Evolutionary conservation across 2,329 filamentous ascomycete genomes (phyloP).

Genomic region (Mycosphaerelloides madeirae): DNA sequence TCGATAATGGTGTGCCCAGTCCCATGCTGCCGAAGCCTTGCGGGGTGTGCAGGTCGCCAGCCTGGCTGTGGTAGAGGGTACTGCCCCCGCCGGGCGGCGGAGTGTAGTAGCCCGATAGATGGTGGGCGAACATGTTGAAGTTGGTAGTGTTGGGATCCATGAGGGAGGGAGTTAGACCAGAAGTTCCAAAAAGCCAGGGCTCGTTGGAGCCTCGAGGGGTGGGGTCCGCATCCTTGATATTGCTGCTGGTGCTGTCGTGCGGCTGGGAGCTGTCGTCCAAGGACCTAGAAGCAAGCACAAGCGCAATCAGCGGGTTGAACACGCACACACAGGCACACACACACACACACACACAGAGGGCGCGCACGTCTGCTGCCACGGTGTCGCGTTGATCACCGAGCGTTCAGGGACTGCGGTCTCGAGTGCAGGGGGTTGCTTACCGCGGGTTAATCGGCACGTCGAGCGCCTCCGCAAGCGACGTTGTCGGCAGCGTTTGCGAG

Average conservation of each 20-base stretch:
- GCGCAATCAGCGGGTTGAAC: slow-evolving; percentile 6
- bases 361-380: slow-evolving; percentile 18
- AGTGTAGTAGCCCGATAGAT: slow-evolving; percentile 79
- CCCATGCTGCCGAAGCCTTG: slow-evolving; percentile 64
- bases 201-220: slow-evolving; percentile 77
- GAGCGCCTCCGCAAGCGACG: slow-evolving; percentile 41
- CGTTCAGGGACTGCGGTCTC: slow-evolving; percentile 1
- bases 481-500: slow-evolving; percentile 40
- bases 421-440: slow-evolving; percentile 35
- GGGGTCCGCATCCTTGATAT: slow-evolving; percentile 70
- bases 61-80: slow-evolving; percentile 75
- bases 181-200: slow-evolving; percentile 57
- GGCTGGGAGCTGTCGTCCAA: slow-evolving; percentile 13
- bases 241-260: slow-evolving; percentile 13
- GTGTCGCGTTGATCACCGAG: slow-evolving; percentile 15
- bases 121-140: slow-evolving; percentile 74
- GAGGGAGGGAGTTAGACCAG: slow-evolving; percentile 72
- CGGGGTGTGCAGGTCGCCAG: slow-evolving; percentile 69
- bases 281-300: slow-evolving; percentile 13
- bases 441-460: slow-evolving; percentile 40
- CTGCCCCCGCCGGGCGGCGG: slow-evolving; percentile 78
- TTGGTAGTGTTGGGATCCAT: slow-evolving; percentile 80
- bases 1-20: slow-evolving; percentile 74
- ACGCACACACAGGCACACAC: no score
- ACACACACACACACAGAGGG: slow-evolving; percentile 1